Percentiles rank a stretch among this genome's conserved stretches.
Conservation (phyloP, 805 yeast species). For the Ogataea minuta region DNA sequence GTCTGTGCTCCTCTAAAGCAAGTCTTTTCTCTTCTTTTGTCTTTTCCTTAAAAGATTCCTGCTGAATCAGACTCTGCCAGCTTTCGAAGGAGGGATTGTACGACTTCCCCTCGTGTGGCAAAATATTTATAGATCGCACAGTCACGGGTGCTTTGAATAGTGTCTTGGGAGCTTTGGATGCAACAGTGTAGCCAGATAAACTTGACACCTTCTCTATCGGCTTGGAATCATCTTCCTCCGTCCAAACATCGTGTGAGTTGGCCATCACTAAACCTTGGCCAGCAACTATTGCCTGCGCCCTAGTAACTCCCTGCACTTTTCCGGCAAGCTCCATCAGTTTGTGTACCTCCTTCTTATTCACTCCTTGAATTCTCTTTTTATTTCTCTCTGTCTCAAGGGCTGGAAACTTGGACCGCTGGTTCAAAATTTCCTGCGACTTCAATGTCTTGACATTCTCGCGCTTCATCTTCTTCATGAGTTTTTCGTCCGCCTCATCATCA, state of each 20-base stretch:
- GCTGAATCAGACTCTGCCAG: constrained; percentile 71
- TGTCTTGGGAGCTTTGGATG: constrained; percentile 56
- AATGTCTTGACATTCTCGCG: constrained; percentile 37
- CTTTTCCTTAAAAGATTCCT: constrained; percentile 66
- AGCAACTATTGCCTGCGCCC: constrained; percentile 51
- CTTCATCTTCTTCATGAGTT: constrained; percentile 37
- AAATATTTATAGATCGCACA: constrained; percentile 46
- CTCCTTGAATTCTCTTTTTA: constrained; percentile 53
- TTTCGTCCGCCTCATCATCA: constrained; percentile 64
- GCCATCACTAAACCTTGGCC: constrained; percentile 59
- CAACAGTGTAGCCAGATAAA: constrained; percentile 45
- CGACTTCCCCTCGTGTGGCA: constrained; percentile 86
- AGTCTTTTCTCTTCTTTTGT: constrained; percentile 63
- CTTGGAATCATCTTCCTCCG: constrained; percentile 28
- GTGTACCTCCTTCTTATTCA: constrained; percentile 59
- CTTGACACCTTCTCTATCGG: constrained; percentile 41
- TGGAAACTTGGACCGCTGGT: constrained; percentile 74
- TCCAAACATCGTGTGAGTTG: constrained; percentile 72
- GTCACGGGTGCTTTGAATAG: constrained; percentile 49
- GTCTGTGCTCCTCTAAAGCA: constrained; percentile 59
- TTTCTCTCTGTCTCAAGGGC: constrained; percentile 46
- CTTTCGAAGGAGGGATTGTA: constrained; percentile 85
- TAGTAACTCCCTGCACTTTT: constrained; percentile 53
- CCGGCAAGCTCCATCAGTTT: constrained; percentile 78
- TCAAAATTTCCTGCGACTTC: constrained; percentile 59